A percentile compares a stretch with the other conserved stretches of the same genome.
These are phyloP conservation scores for Hypoxylon lienhwacheense DNA, from an alignment of 495 filamentous ascomycete genomes.

Conservation along the genomic window DNA sequence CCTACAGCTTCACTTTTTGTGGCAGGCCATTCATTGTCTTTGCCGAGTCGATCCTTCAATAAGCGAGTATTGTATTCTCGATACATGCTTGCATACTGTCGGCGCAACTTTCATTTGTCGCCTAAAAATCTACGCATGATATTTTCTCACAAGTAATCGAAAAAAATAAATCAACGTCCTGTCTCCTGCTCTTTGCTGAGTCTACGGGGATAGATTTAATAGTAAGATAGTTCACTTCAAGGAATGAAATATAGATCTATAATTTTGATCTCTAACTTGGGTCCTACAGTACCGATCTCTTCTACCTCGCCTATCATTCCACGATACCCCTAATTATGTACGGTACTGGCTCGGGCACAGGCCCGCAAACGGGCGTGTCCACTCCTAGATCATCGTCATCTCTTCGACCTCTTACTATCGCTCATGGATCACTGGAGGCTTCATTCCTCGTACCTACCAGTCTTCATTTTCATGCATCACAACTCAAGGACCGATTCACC, in stretches of 20 bases:
- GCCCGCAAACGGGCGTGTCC: slow-evolving; percentile 89
- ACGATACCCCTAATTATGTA: slow-evolving; percentile 65
- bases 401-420: slow-evolving; percentile 82
- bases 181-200: slow-evolving; percentile 48
- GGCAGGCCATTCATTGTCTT: slow-evolving; percentile 16
- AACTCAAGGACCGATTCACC: slow-evolving; percentile 84
- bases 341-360: slow-evolving; percentile 76
- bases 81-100: slow-evolving; percentile 9
- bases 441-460: slow-evolving; percentile 92
- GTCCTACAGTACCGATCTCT: slow-evolving; percentile 2
- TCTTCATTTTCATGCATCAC: slow-evolving; percentile 92
- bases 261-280: slow-evolving; percentile 8
- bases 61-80: slow-evolving; percentile 1
- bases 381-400: slow-evolving; percentile 89
- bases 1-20: slow-evolving; percentile 3
- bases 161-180: slow-evolving; percentile 21
- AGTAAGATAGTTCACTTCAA: slow-evolving; percentile 12
- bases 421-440: slow-evolving; percentile 92
- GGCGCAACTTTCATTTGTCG: slow-evolving; percentile 12
- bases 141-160: slow-evolving; percentile 11
- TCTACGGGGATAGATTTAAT: slow-evolving; percentile 38
- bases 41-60: slow-evolving; percentile 2
- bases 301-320: slow-evolving; percentile 6
- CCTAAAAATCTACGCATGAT: slow-evolving; percentile 4
- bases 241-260: not conserved